A percentile compares a stretch with the other conserved stretches of the same genome.
Conservation (phyloP, 441 rosid genomes). For the Croton laevigatus region DNA sequence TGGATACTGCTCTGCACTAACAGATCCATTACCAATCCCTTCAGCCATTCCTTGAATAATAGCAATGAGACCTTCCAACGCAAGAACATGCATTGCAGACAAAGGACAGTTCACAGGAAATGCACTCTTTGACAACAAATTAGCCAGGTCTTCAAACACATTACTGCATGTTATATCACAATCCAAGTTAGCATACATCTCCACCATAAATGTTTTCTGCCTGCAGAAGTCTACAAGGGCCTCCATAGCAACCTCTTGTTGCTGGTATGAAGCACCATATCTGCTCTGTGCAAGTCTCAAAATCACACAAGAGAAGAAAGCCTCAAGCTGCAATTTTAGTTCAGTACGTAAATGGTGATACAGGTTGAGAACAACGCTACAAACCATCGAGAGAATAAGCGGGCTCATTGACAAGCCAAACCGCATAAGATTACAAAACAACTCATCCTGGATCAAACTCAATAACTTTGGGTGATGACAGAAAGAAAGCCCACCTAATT, state of each 20-base stretch:
- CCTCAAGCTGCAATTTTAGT: constrained; percentile 88
- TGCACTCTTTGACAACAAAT: constrained; percentile 80
- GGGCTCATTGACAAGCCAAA: constrained; percentile 93
- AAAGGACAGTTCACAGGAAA: constrained; percentile 85
- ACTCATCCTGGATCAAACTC: constrained; percentile 70
- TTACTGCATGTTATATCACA: constrained; percentile 86
- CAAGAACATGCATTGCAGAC: constrained; percentile 85
- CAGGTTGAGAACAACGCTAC: constrained; percentile 83
- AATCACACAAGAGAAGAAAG: constrained; percentile 88
- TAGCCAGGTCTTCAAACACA: constrained; percentile 81
- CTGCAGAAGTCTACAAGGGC: constrained; percentile 92
- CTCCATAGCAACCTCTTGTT: constrained; percentile 95
- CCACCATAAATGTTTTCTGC: constrained; percentile 74
- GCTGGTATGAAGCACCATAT: constrained; percentile 78
- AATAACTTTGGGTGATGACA: constrained; percentile 59
- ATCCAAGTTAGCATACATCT: constrained; percentile 86
- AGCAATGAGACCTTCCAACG: constrained; percentile 80
- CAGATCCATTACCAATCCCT: constrained; percentile 54
- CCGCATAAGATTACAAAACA: constrained; percentile 81
- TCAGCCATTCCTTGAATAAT: constrained; percentile 75
- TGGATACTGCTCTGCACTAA: constrained; percentile 37
- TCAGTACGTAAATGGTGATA: constrained; percentile 75
- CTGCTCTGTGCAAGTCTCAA: constrained; percentile 80
- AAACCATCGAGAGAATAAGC: constrained; percentile 82
- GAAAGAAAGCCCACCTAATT: constrained; percentile 77